These are phyloP conservation scores for Septoria petroselini DNA, from an alignment of 2,329 filamentous ascomycete genomes.

Conservation along the genomic window DNA sequence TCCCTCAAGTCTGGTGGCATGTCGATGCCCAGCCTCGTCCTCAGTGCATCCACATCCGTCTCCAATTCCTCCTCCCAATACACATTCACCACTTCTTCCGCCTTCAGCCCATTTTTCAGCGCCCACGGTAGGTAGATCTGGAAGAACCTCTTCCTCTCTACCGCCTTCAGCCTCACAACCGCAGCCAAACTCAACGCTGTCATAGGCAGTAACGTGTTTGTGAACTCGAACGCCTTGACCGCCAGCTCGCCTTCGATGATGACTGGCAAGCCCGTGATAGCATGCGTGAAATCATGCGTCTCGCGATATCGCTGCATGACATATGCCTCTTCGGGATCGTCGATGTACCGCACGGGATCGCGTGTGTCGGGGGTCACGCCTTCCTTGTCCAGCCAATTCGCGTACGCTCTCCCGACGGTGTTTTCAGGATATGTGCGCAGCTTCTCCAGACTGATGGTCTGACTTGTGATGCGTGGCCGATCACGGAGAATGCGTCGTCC, in stretches of 20 bases:
- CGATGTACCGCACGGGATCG: conserved; percentile 78
- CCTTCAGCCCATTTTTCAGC: conserved; percentile 70
- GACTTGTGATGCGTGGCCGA: conserved; percentile 80
- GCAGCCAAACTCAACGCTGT: conserved; percentile 82
- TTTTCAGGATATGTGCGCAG: conserved; percentile 70
- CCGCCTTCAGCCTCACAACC: conserved; percentile 60
- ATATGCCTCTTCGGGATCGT: conserved; percentile 93
- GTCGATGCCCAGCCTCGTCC: conserved; percentile 76
- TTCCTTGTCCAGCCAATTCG: conserved; percentile 87
- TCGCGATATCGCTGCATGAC: conserved; percentile 98
- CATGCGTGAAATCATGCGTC: conserved; percentile 97
- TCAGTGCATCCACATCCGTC: conserved; percentile 73
- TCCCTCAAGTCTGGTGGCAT: conserved; percentile 79
- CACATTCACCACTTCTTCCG: conserved; percentile 84
- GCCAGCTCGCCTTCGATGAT: conserved; percentile 95
- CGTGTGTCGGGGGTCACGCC: conserved; percentile 90
- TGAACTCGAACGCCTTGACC: conserved; percentile 96
- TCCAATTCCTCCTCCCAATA: conserved; percentile 97
- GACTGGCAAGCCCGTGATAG: conserved; percentile 82
- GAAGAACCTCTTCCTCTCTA: conserved; percentile 66
- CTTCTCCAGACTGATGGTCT: conserved; percentile 62
- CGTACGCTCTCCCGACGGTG: conserved; percentile 78
- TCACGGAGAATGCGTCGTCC: conserved; percentile 89
- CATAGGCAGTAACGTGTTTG: conserved; percentile 93
- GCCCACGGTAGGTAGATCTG: conserved; percentile 86